A percentile compares a stretch with the other conserved stretches of the same genome.
These are phyloP conservation scores for Leishmania major DNA, from an alignment of 208 protist species.

Conservation along the genomic window DNA sequence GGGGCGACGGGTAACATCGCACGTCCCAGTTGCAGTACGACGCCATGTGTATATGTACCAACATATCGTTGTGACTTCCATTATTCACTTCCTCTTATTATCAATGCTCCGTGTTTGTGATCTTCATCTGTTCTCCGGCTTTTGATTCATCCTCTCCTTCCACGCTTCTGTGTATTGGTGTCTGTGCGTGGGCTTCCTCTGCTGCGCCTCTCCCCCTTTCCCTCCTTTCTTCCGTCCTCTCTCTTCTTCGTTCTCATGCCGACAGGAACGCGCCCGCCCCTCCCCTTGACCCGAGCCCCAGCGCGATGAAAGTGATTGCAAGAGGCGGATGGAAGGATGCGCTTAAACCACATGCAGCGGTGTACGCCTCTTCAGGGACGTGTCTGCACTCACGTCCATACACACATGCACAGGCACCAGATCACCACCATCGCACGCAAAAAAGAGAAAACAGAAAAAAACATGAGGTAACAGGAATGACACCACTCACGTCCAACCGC, in stretches of 20 bases:
- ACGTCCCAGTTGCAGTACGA: neutral
- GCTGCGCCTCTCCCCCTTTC: neutral
- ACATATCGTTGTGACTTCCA: neutral
- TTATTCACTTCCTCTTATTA: neutral
- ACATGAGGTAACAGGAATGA: neutral
- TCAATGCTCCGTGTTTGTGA: neutral
- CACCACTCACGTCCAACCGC: neutral
- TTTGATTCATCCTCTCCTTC: neutral
- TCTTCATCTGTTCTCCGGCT: neutral
- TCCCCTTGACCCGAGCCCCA: neutral
- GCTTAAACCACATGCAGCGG: neutral
- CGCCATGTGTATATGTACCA: conserved; percentile 3
- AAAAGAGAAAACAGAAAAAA: neutral
- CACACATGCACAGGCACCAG: neutral
- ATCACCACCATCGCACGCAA: neutral
- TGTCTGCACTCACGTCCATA: neutral
- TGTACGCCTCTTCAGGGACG: neutral
- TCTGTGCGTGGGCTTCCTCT: neutral
- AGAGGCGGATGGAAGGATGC: neutral
- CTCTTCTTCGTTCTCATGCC: neutral
- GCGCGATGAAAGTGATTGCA: neutral
- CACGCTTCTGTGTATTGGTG: neutral
- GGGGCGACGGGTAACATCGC: too few relatives aligned
- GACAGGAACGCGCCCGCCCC: neutral
- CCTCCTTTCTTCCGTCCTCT: neutral